Conservation (phyloP, 129 eudicot species). For the Deinandra increscens region DNA sequence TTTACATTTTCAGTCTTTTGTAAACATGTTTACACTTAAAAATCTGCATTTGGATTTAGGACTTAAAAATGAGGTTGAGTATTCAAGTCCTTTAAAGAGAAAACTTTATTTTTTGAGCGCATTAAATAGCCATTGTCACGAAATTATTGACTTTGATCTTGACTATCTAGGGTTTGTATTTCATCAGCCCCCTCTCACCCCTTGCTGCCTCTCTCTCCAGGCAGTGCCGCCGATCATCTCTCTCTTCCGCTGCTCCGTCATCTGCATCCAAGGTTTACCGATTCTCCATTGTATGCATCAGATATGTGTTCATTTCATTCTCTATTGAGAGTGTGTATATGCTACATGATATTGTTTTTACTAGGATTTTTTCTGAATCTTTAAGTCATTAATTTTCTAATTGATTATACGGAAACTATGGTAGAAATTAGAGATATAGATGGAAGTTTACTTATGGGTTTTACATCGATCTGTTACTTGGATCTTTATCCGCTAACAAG, state of each 20-base stretch:
- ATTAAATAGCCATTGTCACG: slow-evolving; percentile 6
- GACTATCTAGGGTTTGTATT: slow-evolving; percentile 23
- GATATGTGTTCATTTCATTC: not conserved
- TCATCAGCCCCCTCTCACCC: not conserved
- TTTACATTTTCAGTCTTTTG: not conserved
- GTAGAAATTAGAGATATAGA: slow-evolving; percentile 11
- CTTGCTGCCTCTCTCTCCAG: slow-evolving; percentile 1
- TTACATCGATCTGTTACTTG: slow-evolving; percentile 18
- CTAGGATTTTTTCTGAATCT: slow-evolving; percentile 7
- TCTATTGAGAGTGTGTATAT: slow-evolving; percentile 12
- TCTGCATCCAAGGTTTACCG: slow-evolving; percentile 16
- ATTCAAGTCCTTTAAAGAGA: slow-evolving; percentile 6
- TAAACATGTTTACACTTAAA: slow-evolving; percentile 5
- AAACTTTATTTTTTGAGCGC: not conserved
- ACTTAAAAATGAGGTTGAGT: slow-evolving; percentile 12
- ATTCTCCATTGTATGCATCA: slow-evolving; percentile 13
- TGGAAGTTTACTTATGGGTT: slow-evolving; percentile 22
- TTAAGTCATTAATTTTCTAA: not conserved
- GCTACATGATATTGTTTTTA: slow-evolving; percentile 15
- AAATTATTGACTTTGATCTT: not conserved
- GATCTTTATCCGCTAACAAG: not conserved
- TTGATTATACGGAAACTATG: slow-evolving; percentile 4
- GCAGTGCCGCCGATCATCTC: not conserved
- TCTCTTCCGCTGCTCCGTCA: not conserved
- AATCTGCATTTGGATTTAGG: not conserved